Evolutionary conservation across 768 basidiomycete species (phyloP), one percentile per base, ranked within the genome.

Genomic region (Ephemerocybe angulata): DNA sequence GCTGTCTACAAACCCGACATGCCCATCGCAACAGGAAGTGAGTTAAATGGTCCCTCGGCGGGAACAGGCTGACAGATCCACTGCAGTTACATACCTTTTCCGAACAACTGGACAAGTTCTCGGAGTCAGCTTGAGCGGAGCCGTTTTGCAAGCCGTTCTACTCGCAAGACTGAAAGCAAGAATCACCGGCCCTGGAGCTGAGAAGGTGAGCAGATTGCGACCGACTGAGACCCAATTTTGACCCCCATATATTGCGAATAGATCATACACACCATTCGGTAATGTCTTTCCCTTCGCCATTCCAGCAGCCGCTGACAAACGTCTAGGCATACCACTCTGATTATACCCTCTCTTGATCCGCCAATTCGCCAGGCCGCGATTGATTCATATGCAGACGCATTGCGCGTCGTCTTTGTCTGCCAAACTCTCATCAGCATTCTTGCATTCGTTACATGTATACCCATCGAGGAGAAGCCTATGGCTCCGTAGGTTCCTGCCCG

Each of bases 71-170:
- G 58, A 55, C 52, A 57, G 38, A 27, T 48, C 43, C 46, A 50
- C 44, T 53, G 17, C 62, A 96, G 93, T 95, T 63, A 90, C 90
- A 29, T 98, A 98, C 70, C 77, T 97, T 44, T 96, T 95, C 76
- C 78, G 95, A 59, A 94, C 93, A 7, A 89, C 91, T 17, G 95
- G 95, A 2, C 96, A 98, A 75, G 97, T 97, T 22, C 79, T 98
- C 52, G 97, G 96, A 31, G 96, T 99, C 52, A 90, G 90, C 62
- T 74, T 95, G 43, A 86, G 86, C 61, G 90, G 93, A 21, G 87
- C 92, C 0, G 68, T 98, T 25, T 72, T 95, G 29, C 96, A 99
- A 70, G 80, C 82, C 4, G 78, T 96, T 31, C 77, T 99, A 37
- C 72, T 86, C 27, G 69, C 75, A 46, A 83, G 90, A 64, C 75